Conservation (phyloP, 768 basidiomycete genomes). For the Leccinellum luteum region DNA sequence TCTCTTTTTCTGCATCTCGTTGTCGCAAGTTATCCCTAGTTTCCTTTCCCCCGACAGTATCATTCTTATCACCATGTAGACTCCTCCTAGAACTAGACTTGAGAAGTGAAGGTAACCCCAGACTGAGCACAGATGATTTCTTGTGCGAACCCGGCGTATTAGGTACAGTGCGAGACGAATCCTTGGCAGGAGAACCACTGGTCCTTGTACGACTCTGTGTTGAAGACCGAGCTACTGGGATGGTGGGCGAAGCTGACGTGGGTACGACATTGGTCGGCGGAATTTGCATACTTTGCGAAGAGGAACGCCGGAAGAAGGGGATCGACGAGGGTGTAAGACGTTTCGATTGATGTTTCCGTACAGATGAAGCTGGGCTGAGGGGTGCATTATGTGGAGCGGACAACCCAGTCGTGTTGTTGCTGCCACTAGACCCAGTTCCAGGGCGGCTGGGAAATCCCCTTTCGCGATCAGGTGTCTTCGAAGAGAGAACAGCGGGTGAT, state of each 20-base stretch:
- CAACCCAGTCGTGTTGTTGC: slow-evolving; percentile 60
- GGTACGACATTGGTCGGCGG: slow-evolving; percentile 43
- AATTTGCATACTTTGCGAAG: slow-evolving; percentile 82
- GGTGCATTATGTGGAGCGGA: slow-evolving; percentile 56
- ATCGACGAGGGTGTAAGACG: slow-evolving; percentile 90
- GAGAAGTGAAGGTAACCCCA: slow-evolving; percentile 78
- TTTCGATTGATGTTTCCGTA: slow-evolving; percentile 64
- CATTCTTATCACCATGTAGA: slow-evolving; percentile 57
- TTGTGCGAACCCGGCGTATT: slow-evolving; percentile 63
- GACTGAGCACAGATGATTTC: slow-evolving; percentile 79
- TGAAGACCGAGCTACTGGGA: slow-evolving; percentile 44
- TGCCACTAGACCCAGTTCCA: slow-evolving; percentile 74
- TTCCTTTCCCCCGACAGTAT: slow-evolving; percentile 40
- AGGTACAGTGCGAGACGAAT: slow-evolving; percentile 50
- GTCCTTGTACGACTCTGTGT: slow-evolving; percentile 43
- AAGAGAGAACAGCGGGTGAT: slow-evolving; percentile 39
- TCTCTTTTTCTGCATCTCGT: slow-evolving; percentile 45
- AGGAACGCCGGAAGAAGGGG: slow-evolving; percentile 90
- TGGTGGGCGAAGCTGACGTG: slow-evolving; percentile 48
- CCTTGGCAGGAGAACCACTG: slow-evolving; percentile 51
- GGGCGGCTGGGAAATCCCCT: slow-evolving; percentile 56
- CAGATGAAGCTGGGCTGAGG: slow-evolving; percentile 69
- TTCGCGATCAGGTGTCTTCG: slow-evolving; percentile 63
- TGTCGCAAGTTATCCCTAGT: slow-evolving; percentile 51
- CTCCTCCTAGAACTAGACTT: slow-evolving; percentile 85